These are phyloP conservation scores for Puccinia brachypodii DNA, from an alignment of 1,284 basidiomycete genomes.

Conservation along the genomic window DNA sequence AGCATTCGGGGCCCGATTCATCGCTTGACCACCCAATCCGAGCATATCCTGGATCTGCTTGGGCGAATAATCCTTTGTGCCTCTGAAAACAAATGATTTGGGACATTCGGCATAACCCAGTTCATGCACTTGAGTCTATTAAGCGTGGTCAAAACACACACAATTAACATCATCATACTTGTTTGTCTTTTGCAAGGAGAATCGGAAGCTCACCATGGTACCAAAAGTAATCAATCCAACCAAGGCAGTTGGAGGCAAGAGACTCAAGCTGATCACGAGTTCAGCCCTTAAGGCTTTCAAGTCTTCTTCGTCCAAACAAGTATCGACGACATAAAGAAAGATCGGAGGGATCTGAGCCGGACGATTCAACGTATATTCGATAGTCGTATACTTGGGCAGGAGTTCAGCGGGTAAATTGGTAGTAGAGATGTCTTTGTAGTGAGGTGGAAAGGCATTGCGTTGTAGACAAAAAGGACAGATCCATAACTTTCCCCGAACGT, in stretches of 20 bases:
- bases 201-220: slow-evolving; percentile 73
- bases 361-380: slow-evolving; percentile 94
- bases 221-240: slow-evolving; percentile 95
- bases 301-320: slow-evolving; percentile 87
- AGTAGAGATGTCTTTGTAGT: slow-evolving; percentile 98
- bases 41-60: slow-evolving; percentile 99
- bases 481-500: slow-evolving; percentile 97
- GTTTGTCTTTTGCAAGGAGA: not conserved
- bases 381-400: slow-evolving; percentile 96
- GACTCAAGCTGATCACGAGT: slow-evolving; percentile 84
- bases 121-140: slow-evolving; percentile 94
- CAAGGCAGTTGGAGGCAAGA: slow-evolving; percentile 88
- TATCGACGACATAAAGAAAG: slow-evolving; percentile 96
- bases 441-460: slow-evolving; percentile 94
- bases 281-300: slow-evolving; percentile 91
- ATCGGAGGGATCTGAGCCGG: slow-evolving; percentile 89
- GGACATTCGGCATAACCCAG: slow-evolving; percentile 93
- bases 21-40: slow-evolving; percentile 67
- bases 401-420: slow-evolving; percentile 95
- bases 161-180: slow-evolving; percentile 1
- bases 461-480: slow-evolving; percentile 98
- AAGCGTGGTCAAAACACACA: not conserved
- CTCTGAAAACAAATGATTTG: slow-evolving; percentile 98
- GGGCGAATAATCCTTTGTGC: slow-evolving; percentile 94
- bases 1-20: slow-evolving; percentile 65